Conservation (phyloP, 768 basidiomycete genomes). For the Cystofilobasidium ferigula region DNA sequence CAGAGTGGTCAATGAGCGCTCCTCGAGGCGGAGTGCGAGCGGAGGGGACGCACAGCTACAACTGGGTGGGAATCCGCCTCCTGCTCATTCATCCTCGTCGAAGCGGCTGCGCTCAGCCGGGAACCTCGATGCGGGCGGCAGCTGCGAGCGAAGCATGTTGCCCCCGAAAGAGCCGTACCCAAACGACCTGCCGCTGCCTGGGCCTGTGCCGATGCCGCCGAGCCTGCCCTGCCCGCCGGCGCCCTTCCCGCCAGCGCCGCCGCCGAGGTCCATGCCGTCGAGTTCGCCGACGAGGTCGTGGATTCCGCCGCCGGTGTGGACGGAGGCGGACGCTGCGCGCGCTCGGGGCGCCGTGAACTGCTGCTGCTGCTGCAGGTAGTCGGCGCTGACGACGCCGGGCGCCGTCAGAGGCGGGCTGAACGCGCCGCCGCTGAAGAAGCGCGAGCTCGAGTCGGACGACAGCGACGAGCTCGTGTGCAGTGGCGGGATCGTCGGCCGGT, state of each 20-base stretch:
- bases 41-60: no score
- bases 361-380: slow-evolving; percentile 25
- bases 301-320: slow-evolving; percentile 6
- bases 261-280: slow-evolving; percentile 12
- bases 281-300: slow-evolving; percentile 20
- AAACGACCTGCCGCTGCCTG: slow-evolving; percentile 11
- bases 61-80: background rate
- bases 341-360: slow-evolving; percentile 9
- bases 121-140: slow-evolving; percentile 1
- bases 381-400: slow-evolving; percentile 4
- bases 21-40: no score
- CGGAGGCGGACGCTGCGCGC: slow-evolving; percentile 22
- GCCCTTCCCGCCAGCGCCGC: background rate
- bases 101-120: background rate
- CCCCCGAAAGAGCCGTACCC: slow-evolving; percentile 22
- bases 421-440: slow-evolving; percentile 12
- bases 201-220: background rate
- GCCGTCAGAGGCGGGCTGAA: slow-evolving; percentile 21
- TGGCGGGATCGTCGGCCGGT: slow-evolving; percentile 17
- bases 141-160: slow-evolving; percentile 1
- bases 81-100: background rate
- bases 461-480: slow-evolving; percentile 12
- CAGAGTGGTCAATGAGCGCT: no score
- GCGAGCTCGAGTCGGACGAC: slow-evolving; percentile 12
- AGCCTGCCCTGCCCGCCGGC: background rate